Conservation (phyloP, 169 alveolate genomes). For the Cardiosporidium cionae region DNA sequence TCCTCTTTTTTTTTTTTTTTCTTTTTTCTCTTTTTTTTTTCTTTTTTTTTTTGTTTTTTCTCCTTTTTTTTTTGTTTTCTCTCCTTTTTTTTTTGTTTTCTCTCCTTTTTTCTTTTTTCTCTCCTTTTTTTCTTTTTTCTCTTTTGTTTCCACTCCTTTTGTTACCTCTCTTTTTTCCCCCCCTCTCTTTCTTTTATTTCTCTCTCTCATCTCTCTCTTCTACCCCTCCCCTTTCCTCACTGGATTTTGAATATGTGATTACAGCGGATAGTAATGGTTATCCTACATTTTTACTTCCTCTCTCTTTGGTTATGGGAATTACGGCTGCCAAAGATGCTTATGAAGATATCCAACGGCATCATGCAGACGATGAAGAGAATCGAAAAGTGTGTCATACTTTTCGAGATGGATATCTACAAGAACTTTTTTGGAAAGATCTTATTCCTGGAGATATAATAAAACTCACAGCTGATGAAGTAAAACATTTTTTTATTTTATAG, state of each 20-base stretch:
- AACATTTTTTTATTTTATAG: background rate
- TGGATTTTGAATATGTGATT: conserved; percentile 43
- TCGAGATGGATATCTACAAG: conserved; percentile 10
- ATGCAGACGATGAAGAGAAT: conserved; percentile 81
- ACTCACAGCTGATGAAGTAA: conserved; percentile 57
- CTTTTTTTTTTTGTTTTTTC: too few species aligned
- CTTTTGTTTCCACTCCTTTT: too few species aligned
- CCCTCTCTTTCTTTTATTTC: background rate
- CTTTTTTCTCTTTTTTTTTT: too few species aligned
- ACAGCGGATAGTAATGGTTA: conserved; percentile 69
- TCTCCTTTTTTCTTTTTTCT: background rate
- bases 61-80: too few species aligned
- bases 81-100: background rate
- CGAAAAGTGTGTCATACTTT: conserved; percentile 42
- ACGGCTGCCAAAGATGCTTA: conserved; percentile 81
- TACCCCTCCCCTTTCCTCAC: conserved; percentile 12
- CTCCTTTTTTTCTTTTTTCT: background rate
- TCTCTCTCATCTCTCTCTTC: background rate
- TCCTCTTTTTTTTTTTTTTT: too few species aligned
- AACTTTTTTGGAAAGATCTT: conserved; percentile 65
- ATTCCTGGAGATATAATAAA: conserved; percentile 86
- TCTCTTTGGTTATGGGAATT: conserved; percentile 80
- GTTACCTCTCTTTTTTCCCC: background rate
- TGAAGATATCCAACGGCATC: conserved; percentile 82
- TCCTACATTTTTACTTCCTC: conserved; percentile 81